Base-by-base conservation (phyloP, 371 early-diverging fungal species). In the Dentiscutata heterogama region DNA sequence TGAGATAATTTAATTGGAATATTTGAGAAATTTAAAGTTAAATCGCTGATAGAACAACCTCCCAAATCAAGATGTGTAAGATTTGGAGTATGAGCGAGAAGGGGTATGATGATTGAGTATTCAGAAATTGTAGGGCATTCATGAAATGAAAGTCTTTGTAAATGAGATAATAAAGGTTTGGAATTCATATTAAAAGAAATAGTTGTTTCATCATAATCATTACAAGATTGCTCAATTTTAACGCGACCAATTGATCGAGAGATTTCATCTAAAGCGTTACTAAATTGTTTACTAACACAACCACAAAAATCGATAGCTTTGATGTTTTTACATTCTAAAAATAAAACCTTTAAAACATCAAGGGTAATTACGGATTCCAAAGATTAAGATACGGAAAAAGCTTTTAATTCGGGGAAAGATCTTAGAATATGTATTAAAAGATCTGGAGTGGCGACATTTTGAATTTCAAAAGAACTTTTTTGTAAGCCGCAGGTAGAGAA, bases 231-330 rank as follows among this genome's bases (percentile, higher is more conserved):
- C 27, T 42, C 20, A 10, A 78, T 25, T 64, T 64, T 51, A 50
- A 65, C 29, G 1, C 11, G 20, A 6, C 78, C 78, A 35, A 78
- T n/a, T 18, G 7, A 46, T 46, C 42, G 51, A 2, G 65, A 14
- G 5, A 78, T 35, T 6, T 46, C 25, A 25, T 25, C 42, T 8
- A 78, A 29, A 20, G 63, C 65, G 3, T 22, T 22, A 50, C 31
- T 14, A 31, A 78, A 78, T 50, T 61, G 61, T 78, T 78, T 78
- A 10, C 65, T 65, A 10, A 65, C 61, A 13, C 35, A 64, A 16
- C 78, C 78, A 65, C 78, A 78, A 51, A 78, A 78, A 78, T 78
- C 78, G 11, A 78, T 29, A 16, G 65, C n/a, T 61, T 78, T 64
- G 51, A 78, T 20, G 13, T 64, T n/a, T n/a, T n/a, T n/a, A n/a